These are phyloP conservation scores for Puccinia sorghi DNA, from an alignment of 1,284 basidiomycete species.

Conservation along the genomic window DNA sequence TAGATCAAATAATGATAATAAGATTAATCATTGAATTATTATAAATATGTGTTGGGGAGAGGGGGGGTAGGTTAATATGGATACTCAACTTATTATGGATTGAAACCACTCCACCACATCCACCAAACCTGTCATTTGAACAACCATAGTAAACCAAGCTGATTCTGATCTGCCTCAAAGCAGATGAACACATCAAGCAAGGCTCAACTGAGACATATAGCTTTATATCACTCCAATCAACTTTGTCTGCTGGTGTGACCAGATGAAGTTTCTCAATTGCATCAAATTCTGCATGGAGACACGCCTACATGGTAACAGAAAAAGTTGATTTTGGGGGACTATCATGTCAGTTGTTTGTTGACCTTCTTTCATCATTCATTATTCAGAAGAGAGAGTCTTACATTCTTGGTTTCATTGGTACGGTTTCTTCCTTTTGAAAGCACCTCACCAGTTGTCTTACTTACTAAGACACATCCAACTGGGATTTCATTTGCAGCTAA, in stretches of 20 bases:
- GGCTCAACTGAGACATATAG: slow-evolving; percentile 99
- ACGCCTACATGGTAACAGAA: slow-evolving; percentile 68
- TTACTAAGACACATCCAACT: slow-evolving; percentile 93
- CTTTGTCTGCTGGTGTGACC: slow-evolving; percentile 24
- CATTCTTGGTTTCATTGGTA: slow-evolving; percentile 91
- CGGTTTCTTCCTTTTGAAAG: slow-evolving; percentile 87
- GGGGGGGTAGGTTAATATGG: not conserved
- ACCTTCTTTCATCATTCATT: slow-evolving; percentile 17
- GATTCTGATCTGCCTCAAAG: slow-evolving; percentile 89
- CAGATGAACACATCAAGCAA: slow-evolving; percentile 98
- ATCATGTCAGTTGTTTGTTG: not conserved
- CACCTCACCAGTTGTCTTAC: slow-evolving; percentile 64
- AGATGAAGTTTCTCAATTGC: slow-evolving; percentile 81
- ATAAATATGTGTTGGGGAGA: not conserved
- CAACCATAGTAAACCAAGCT: slow-evolving; percentile 89
- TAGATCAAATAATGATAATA: not conserved
- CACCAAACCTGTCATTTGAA: slow-evolving; percentile 94
- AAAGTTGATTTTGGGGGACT: not conserved
- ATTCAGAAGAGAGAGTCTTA: slow-evolving; percentile 58
- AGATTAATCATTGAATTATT: not conserved
- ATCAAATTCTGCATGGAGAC: slow-evolving; percentile 95
- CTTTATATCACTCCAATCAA: slow-evolving; percentile 72
- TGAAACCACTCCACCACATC: slow-evolving; percentile 89
- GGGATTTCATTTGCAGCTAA: slow-evolving; percentile 84
- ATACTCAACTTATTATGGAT: slow-evolving; percentile 72